These are phyloP conservation scores for Rauvolfia tetraphylla DNA, from an alignment of 257 asterid genomes.

Conservation along the genomic window DNA sequence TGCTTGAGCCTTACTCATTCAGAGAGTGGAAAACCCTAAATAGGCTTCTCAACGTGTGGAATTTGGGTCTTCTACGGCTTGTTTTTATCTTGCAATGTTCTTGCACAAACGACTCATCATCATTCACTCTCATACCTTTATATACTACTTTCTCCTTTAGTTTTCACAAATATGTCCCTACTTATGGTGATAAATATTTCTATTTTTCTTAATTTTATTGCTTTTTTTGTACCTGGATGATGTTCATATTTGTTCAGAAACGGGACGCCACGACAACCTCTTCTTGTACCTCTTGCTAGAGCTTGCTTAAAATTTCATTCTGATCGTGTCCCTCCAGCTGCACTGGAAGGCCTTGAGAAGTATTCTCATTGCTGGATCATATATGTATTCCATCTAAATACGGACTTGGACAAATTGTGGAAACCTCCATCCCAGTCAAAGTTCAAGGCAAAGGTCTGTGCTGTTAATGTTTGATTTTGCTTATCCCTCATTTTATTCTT, in stretches of 20 bases:
- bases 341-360: slow-evolving; percentile 87
- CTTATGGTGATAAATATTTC: not conserved
- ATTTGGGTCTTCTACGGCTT: not conserved
- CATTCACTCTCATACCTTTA: not conserved
- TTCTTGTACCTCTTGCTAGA: slow-evolving; percentile 90
- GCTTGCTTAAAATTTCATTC: slow-evolving; percentile 69
- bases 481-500: not conserved
- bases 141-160: not conserved
- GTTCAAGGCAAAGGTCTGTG: slow-evolving; percentile 80
- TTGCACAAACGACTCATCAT: not conserved
- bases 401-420: slow-evolving; percentile 92
- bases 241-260: slow-evolving; percentile 41
- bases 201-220: not conserved
- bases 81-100: not conserved
- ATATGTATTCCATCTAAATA: slow-evolving; percentile 88
- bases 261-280: slow-evolving; percentile 98
- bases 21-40: not conserved
- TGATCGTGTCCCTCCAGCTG: slow-evolving; percentile 70
- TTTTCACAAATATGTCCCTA: not conserved
- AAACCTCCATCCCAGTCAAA: slow-evolving; percentile 74
- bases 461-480: not conserved
- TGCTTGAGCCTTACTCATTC: not conserved
- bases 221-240: not conserved
- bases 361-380: slow-evolving; percentile 94
- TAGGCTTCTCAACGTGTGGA: not conserved